Conservation (phyloP, 805 yeast genomes). For the Saturnispora saitoi region DNA sequence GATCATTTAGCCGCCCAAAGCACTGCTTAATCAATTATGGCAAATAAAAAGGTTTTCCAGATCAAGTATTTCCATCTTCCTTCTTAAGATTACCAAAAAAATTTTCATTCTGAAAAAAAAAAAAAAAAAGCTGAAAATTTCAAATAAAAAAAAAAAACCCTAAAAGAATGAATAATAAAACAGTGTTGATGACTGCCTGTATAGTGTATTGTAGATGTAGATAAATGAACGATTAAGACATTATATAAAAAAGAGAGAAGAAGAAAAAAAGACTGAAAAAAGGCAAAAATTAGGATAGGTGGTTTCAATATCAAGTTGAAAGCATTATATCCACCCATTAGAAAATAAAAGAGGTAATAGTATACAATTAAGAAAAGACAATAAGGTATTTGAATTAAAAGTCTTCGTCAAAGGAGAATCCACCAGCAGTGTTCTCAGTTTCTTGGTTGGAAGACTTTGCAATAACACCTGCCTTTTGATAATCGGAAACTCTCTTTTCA, state of each 20-base stretch:
- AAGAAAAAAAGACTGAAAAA: background rate
- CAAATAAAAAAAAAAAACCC: background rate
- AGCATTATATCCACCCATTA: background rate
- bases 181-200: too few species aligned
- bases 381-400: constrained; percentile 42
- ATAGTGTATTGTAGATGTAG: background rate
- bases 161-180: background rate
- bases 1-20: background rate
- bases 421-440: constrained; percentile 29
- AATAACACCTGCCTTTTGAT: constrained; percentile 99
- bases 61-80: background rate
- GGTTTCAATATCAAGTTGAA: background rate
- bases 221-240: background rate
- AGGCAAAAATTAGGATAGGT: background rate
- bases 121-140: too few species aligned
- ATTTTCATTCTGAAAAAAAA: background rate
- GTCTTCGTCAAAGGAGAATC: constrained; percentile 87
- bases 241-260: background rate
- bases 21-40: background rate
- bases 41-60: background rate
- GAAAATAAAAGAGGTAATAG: background rate
- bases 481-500: constrained; percentile 97
- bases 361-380: constrained; percentile 3
- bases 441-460: constrained; percentile 45
- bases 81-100: background rate